Evolutionary conservation across 345 rosid genomes (phyloP).

Genomic region (Salix suchowensis): DNA sequence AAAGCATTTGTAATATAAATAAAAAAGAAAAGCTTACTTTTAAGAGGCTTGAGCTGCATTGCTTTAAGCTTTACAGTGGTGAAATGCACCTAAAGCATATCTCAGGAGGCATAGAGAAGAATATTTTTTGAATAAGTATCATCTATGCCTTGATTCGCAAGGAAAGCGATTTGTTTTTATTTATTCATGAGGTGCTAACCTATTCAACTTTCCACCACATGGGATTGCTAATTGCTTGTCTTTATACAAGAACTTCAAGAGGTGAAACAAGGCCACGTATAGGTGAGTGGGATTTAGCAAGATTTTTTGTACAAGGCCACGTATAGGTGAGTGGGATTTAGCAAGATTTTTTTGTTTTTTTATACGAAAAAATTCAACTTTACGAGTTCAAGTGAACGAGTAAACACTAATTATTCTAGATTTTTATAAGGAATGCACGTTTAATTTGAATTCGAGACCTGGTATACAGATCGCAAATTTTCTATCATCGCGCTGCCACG

Average conservation of each 20-base stretch:
- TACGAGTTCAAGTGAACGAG: too few relatives aligned
- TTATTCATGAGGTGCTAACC: neutral
- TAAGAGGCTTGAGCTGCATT: neutral
- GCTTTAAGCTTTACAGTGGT: neutral
- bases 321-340: neutral
- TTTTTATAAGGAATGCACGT: accelerated
- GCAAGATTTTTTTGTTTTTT: too few relatives aligned
- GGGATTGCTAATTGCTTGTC: neutral
- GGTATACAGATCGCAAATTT: accelerated
- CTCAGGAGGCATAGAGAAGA: neutral
- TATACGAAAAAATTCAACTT: too few relatives aligned
- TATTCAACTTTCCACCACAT: conserved; percentile 5
- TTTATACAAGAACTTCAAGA: neutral
- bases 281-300: too few relatives aligned
- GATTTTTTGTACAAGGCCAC: neutral
- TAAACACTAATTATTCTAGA: accelerated
- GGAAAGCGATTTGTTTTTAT: neutral
- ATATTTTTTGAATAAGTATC: neutral
- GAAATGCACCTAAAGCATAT: neutral
- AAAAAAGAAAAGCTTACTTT: too few relatives aligned
- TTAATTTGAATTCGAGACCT: accelerated
- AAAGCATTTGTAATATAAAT: neutral
- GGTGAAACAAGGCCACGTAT: neutral
- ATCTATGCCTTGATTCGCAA: neutral
- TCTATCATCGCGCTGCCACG: accelerated